phyloP scores from a whole-genome alignment of 352 stramenopile genomes.

The Phytophthora hibernalis region DNA sequence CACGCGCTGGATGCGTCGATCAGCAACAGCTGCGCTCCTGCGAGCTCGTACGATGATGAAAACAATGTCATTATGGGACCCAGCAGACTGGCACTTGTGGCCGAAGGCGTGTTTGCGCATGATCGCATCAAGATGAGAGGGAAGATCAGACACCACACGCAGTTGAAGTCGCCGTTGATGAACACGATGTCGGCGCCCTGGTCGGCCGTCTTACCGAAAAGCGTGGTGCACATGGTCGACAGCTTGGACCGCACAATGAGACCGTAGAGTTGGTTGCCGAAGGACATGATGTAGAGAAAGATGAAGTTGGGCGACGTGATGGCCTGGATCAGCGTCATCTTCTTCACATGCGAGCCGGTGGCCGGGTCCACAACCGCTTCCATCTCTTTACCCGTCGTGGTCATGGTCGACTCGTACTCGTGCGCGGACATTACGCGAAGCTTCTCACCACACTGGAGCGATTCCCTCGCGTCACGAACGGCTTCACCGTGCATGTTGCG shows the following conservation, averaged over 20 bases:
- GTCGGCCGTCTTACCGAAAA: conserved; percentile 54
- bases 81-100: conserved; percentile 58
- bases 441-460: conserved; percentile 45
- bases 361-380: conserved; percentile 34
- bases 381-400: conserved; percentile 41
- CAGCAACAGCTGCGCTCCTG: no score
- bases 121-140: conserved; percentile 55
- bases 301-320: conserved; percentile 64
- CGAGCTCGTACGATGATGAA: no score
- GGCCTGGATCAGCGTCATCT: conserved; percentile 59
- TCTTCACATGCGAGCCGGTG: conserved; percentile 47
- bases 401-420: conserved; percentile 55
- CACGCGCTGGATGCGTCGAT: no score
- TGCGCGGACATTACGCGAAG: conserved; percentile 49
- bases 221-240: conserved; percentile 57
- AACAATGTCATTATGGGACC: no score
- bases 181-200: conserved; percentile 60
- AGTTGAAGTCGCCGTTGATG: conserved; percentile 75
- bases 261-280: conserved; percentile 67
- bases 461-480: conserved; percentile 44
- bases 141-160: conserved; percentile 54
- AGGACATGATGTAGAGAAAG: conserved; percentile 80
- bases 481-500: conserved; percentile 72
- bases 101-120: conserved; percentile 47
- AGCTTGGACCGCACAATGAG: conserved; percentile 75